These are phyloP conservation scores for Ophidiomyces ophidiicola DNA, from an alignment of 2,329 filamentous ascomycete species.

Conservation along the genomic window DNA sequence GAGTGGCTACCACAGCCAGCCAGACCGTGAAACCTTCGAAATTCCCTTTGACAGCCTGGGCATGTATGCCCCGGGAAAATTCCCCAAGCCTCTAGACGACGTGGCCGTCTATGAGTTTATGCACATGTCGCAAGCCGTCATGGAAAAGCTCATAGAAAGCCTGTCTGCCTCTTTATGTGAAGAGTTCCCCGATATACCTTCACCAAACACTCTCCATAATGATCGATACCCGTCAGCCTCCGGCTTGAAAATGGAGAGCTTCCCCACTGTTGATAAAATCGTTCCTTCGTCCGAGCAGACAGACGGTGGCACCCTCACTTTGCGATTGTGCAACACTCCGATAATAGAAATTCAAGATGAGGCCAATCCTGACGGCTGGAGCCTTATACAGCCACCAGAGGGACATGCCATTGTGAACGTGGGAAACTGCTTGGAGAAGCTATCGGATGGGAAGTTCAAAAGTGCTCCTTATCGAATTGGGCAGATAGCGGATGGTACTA, in stretches of 20 bases:
- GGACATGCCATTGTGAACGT: background rate
- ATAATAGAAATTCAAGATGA: background rate
- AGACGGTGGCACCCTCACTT: background rate
- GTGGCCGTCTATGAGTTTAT: background rate
- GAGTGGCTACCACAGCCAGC: background rate
- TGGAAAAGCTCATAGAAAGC: background rate
- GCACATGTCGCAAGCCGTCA: background rate
- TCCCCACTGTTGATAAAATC: background rate
- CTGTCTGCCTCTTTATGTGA: background rate
- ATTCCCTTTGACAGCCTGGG: background rate
- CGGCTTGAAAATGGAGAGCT: background rate
- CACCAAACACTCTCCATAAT: background rate
- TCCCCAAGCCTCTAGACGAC: background rate
- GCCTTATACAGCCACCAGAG: background rate
- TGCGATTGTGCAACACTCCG: background rate
- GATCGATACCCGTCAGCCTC: background rate
- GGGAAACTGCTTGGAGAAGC: background rate
- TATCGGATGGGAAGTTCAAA: background rate
- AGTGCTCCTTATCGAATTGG: background rate
- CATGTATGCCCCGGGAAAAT: background rate
- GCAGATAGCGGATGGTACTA: background rate
- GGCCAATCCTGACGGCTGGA: background rate
- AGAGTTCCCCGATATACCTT: background rate
- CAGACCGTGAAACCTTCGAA: background rate
- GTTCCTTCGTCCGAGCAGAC: background rate